Percentiles rank a stretch among this genome's conserved stretches.
Conservation (phyloP, 306 rosid genomes). For the Luffa acutangula region DNA sequence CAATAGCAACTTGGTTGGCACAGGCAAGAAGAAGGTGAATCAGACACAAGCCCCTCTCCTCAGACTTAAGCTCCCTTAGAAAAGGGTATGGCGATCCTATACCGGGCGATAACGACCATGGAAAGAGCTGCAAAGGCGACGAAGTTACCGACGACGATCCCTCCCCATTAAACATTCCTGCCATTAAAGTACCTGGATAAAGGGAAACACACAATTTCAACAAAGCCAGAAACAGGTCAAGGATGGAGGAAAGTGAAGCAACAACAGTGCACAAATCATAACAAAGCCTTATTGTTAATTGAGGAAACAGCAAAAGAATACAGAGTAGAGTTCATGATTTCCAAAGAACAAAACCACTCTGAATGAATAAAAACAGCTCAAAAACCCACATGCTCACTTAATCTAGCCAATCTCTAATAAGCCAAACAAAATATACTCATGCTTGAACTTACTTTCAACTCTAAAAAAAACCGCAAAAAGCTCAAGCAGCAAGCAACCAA, state of each 20-base stretch:
- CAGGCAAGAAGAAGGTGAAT: slow-evolving; percentile 47
- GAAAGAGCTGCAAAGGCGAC: slow-evolving; percentile 23
- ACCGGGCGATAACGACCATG: slow-evolving; percentile 23
- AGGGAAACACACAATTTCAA: not conserved
- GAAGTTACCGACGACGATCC: slow-evolving; percentile 34
- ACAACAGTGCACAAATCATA: not conserved
- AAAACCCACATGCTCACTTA: not conserved
- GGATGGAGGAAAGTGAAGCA: not conserved
- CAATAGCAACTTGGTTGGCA: slow-evolving; percentile 61
- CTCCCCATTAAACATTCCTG: slow-evolving; percentile 28
- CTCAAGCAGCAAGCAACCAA: not conserved
- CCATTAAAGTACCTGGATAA: not conserved
- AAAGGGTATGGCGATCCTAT: slow-evolving; percentile 53
- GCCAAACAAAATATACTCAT: not conserved
- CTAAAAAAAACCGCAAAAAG: not conserved
- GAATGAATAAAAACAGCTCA: not conserved
- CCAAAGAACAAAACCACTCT: not conserved
- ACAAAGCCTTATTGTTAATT: not conserved
- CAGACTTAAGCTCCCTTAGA: slow-evolving; percentile 41
- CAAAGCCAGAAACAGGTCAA: not conserved
- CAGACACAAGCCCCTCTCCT: slow-evolving; percentile 40
- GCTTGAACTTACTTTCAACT: not conserved
- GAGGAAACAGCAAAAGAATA: not conserved
- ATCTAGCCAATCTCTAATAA: not conserved
- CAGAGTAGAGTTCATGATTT: not conserved